Conservation (phyloP, 352 stramenopile species). For the Blastocystis hominis region DNA sequence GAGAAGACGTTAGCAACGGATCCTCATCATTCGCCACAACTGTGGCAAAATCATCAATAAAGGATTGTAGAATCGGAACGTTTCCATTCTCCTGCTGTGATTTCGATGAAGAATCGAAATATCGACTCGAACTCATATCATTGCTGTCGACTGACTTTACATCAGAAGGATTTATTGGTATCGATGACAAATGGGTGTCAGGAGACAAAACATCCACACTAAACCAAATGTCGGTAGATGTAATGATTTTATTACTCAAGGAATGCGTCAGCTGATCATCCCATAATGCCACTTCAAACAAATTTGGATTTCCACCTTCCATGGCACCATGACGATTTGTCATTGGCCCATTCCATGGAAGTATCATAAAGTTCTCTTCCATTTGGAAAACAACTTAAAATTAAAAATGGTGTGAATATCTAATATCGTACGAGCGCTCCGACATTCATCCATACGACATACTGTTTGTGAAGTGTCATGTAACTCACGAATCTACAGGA, state of each 20-base stretch:
- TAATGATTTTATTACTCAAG: neutral
- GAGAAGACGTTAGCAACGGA: neutral
- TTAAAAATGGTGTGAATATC: no score
- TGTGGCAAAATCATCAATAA: neutral
- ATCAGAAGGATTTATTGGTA: neutral
- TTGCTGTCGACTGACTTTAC: neutral
- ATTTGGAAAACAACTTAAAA: neutral
- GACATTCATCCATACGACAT: no score
- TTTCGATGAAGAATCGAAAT: neutral
- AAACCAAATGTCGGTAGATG: conserved; percentile 7
- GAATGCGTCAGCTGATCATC: neutral
- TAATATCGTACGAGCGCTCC: no score
- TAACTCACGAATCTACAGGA: no score
- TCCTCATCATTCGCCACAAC: neutral
- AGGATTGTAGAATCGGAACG: neutral
- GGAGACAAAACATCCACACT: neutral
- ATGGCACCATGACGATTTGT: neutral
- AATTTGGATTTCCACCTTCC: neutral
- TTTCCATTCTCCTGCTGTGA: neutral
- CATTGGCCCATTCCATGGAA: conserved; percentile 30
- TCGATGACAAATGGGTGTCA: neutral
- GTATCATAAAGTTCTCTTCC: neutral
- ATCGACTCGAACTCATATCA: neutral
- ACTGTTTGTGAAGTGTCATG: no score
- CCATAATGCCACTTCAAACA: neutral